Evolutionary conservation across 257 asterid species (phyloP), one percentile per base, ranked within the genome.

Genomic region (Solanum medicagineum): DNA sequence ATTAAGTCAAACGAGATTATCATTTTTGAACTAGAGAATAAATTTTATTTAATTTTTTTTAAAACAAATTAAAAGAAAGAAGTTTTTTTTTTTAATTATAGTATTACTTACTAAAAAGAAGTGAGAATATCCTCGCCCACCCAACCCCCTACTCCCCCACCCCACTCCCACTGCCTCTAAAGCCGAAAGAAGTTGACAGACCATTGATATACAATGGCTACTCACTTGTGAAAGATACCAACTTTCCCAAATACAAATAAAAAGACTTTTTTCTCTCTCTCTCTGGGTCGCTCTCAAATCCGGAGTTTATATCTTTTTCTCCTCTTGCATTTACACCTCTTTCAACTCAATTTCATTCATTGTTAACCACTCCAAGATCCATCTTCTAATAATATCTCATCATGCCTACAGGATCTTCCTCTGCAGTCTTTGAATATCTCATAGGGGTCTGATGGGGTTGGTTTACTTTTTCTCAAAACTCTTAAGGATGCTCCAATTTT

Each of bases 161-260:
- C 19, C 74, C 3, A 4, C 10, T 44, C 74, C 45, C 6, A 51
- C 63, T 51, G 47, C 53, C 7, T 13, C 26, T 79, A 79, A 51
- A 79, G 83, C 83, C 65, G 65, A 26, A 79, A 53, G 83, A 79
- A 79, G 65, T 79, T 79, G 65, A 79, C 83, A 79, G 65, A 53
- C 62, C 81, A 75, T 29, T 75, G 60, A 75, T 75, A 49, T 49
- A 75, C 66, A 9, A 36, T 49, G 29, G 20, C 29, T 83, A 10
- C 29, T 47, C 47, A 8, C 49, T 42, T 3, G 15, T 26, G 73
- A n/a, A n/a, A 42, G 13, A 84, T 14, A 71, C 42, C 13, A 19
- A 85, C 53, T 19, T 54, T 44, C 80, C 85, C 69, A 79, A 83
- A 20, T 69, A 54, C 80, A 84, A 80, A 87, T 90, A 87, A 19